Evolutionary conservation across 306 rosid genomes (phyloP).

Genomic region (Cyclanthera cordifolia): DNA sequence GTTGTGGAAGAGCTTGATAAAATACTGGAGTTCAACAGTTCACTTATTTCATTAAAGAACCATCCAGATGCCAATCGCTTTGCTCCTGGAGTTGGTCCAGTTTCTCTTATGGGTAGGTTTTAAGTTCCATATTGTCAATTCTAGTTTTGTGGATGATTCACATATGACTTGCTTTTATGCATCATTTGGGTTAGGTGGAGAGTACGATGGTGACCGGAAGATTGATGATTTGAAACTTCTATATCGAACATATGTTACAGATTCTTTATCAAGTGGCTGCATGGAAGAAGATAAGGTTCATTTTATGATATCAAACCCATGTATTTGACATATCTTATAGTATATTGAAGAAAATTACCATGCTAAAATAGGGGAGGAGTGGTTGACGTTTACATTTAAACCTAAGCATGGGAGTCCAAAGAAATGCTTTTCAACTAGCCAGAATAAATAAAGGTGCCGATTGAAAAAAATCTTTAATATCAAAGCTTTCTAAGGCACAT

Average conservation of each 20-base stretch:
- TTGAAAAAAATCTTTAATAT: background rate
- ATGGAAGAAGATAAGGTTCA: constrained; percentile 45
- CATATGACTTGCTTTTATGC: constrained; percentile 18
- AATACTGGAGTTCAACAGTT: constrained; percentile 48
- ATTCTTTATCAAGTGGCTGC: constrained; percentile 39
- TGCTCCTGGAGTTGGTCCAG: constrained; percentile 80
- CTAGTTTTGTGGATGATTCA: constrained; percentile 8
- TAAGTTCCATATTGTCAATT: constrained; percentile 5
- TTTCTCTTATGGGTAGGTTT: constrained; percentile 63
- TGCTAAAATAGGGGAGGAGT: background rate
- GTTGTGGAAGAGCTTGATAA: constrained; percentile 64
- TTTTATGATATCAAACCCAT: background rate
- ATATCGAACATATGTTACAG: constrained; percentile 41
- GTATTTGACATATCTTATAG: background rate
- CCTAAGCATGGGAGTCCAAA: background rate
- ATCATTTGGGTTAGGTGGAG: constrained; percentile 56
- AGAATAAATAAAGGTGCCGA: background rate
- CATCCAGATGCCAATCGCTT: constrained; percentile 55
- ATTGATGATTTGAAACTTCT: constrained; percentile 87
- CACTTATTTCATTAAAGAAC: constrained; percentile 67
- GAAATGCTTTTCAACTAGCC: background rate
- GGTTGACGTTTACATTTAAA: background rate
- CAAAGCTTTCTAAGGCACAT: background rate
- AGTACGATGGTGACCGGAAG: constrained; percentile 53
- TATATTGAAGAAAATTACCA: background rate